Conservation (phyloP, 2,329 filamentous ascomycete species). For the Orbilia quercus region DNA sequence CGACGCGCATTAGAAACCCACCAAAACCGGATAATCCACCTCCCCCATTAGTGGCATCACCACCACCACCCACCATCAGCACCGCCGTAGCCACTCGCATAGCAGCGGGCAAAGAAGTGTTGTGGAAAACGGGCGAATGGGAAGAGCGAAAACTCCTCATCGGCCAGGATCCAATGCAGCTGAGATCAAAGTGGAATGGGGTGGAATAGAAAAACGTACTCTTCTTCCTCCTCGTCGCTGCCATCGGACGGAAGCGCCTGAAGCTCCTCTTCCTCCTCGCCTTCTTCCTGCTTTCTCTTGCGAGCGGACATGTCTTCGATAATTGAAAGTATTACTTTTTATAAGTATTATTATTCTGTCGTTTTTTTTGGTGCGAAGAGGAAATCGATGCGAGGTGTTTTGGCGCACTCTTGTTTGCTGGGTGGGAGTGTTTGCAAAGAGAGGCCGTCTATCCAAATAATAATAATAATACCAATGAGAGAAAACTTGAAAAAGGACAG, state of each 20-base stretch:
- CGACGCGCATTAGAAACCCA: background rate
- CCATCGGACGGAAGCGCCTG: constrained; percentile 58
- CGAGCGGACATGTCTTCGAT: constrained; percentile 56
- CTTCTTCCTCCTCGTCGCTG: constrained; percentile 59
- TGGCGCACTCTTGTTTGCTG: background rate
- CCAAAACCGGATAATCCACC: too few relatives aligned
- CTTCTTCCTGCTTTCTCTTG: constrained; percentile 59
- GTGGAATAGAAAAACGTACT: constrained; percentile 45
- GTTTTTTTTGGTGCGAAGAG: constrained; percentile 2
- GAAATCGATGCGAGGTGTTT: constrained; percentile 11
- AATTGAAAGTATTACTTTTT: background rate
- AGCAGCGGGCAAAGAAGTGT: constrained; percentile 15
- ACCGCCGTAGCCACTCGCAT: too few relatives aligned
- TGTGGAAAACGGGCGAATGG: constrained; percentile 39
- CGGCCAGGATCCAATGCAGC: constrained; percentile 44
- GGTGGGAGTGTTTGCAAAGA: constrained; percentile 1
- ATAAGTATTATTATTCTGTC: constrained; percentile 11
- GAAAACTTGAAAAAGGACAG: constrained; percentile 30
- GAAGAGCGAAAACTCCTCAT: constrained; percentile 43
- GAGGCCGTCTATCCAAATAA: background rate
- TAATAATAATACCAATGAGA: constrained; percentile 10
- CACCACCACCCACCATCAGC: too few relatives aligned
- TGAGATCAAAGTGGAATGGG: constrained; percentile 13
- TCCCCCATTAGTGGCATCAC: too few relatives aligned
- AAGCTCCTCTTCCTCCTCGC: constrained; percentile 57